Evolutionary conservation across 371 early-diverging fungal genomes (phyloP), one percentile per base, ranked within the genome.

Genomic region (Syncephalastrum sp.): DNA sequence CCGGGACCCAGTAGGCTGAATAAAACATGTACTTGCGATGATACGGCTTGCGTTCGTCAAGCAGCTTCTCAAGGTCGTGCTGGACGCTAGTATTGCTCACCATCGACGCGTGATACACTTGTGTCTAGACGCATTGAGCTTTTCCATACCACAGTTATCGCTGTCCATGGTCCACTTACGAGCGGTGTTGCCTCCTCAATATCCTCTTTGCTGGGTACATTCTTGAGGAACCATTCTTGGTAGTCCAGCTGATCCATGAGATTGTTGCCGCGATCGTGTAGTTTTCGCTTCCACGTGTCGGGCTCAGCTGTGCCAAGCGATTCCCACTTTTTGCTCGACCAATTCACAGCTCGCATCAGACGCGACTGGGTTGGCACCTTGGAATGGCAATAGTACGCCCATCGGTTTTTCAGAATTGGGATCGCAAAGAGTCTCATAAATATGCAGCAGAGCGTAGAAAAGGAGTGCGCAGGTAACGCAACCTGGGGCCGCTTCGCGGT

Each of bases 161-260:
- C 3, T 15, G 29, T 43, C 16, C 50, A 53, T 25, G 70, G 44
- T 72, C 72, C 14, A 70, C 52, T 25, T 29, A 29, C 29, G 29
- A 29, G 4, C 4, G 29, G 29, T 3, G 29, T 29, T 3, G 29
- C 29, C 29, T 29, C 60, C 53, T 68, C 58, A 4, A 70, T 45
- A 42, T 83, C 82, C 54, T 79, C 78, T 44, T 77, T 77, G 13
- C 68, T 59, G 4, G 91, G 91, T 2, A 93, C 75, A 41, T 78
- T 83, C 61, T 91, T 93, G 54, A 93, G 70, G 63, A 91, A 91
- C 65, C 82, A 88, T 68, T 93, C 93, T 46, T 83, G 82, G 59
- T 89, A 84, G 63, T 88, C 87, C 42, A 89, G 68, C 56, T 77
- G 82, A 68, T 91, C 89, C 75, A 91, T 82, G 47, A 93, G 65